phyloP scores from a whole-genome alignment of 2,329 filamentous ascomycete genomes.

The Cercospora sp. region DNA sequence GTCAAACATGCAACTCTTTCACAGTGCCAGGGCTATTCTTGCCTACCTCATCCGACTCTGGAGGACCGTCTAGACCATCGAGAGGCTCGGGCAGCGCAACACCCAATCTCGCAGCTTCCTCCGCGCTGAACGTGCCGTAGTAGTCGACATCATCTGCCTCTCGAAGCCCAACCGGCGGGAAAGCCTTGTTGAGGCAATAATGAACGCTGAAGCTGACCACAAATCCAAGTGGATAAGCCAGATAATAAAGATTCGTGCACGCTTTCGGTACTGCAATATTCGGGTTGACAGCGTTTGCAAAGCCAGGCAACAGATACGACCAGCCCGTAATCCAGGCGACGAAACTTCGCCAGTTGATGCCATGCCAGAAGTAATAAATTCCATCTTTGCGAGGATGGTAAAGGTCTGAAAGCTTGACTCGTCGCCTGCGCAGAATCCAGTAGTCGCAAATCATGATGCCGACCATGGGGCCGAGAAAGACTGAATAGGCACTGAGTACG shows the following conservation, averaged over 20 bases:
- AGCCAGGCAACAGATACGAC: conserved; percentile 32
- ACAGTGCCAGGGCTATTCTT: conserved; percentile 6
- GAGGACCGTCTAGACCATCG: conserved; percentile 16
- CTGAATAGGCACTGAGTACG: conserved; percentile 49
- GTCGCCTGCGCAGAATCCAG: conserved; percentile 44
- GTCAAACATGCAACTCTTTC: neutral
- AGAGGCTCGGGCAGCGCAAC: conserved; percentile 24
- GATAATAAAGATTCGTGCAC: conserved; percentile 45
- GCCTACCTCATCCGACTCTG: conserved; percentile 2
- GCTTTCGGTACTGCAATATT: conserved; percentile 41
- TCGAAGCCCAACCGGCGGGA: conserved; percentile 38
- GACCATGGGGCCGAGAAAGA: conserved; percentile 50
- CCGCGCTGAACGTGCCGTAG: conserved; percentile 39
- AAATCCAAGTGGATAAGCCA: conserved; percentile 47
- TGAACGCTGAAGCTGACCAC: conserved; percentile 43
- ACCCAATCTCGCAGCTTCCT: conserved; percentile 31
- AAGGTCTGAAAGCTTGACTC: conserved; percentile 48
- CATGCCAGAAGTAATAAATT: conserved; percentile 48
- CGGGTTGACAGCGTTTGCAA: conserved; percentile 49
- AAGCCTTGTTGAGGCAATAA: conserved; percentile 37
- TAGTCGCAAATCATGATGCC: conserved; percentile 49
- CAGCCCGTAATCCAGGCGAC: conserved; percentile 44
- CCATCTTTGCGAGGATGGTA: conserved; percentile 42
- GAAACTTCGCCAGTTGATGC: conserved; percentile 50
- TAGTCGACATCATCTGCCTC: conserved; percentile 40